Base-by-base conservation (phyloP, 148 eudicot species). In the Tetragonia tetragonoides region DNA sequence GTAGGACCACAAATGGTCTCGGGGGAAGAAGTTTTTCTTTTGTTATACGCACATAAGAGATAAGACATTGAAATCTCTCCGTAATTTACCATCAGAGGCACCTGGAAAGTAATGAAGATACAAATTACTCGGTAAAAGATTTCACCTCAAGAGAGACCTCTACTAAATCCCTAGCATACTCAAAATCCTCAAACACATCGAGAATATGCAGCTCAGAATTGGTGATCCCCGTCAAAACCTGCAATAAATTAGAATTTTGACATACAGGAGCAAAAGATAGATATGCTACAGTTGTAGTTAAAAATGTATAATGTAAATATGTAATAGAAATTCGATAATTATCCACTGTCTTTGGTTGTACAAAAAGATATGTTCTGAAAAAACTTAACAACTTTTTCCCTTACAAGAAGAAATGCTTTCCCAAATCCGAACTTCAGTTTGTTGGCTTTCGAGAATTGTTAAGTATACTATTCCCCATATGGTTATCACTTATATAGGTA, bases 181-280 rank as follows among this genome's bases (percentile, higher is more conserved):
- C 93, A 12, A 73, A 83, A 76, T 90, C 94, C 84, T 90, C 94
- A 78, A 90, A 90, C 11, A 53, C 40, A 83, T 90, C 94, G 71
- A 90, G 80, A 63, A 86, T 80, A 81, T 81, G 60, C 72, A 90
- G 82, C 81, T 90, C 94, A 20, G 83, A 85, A 67, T 79, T 78
- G 53, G 90, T 85, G 54, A 90, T 38, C 14, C 82, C 92, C 60
- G 54, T 73, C 68, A 90, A 83, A 76, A 90, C 90, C 94, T 90
- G 86, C 70, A 84, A 59, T 28, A 46, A 61, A 54, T 68, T 20
- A 46, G 34, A 28, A 28, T 24, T 47, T 47, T 10, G 40, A 51
- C 21, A 17, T 59, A 11, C 47, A 57, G 14, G 20, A 39, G 34
- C 7, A 5, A n/a, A 28, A 14, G 38, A 3, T n/a, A 70, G 8